phyloP scores from a whole-genome alignment of 108 stramenopile genomes.

The Skeletonema potamos region DNA sequence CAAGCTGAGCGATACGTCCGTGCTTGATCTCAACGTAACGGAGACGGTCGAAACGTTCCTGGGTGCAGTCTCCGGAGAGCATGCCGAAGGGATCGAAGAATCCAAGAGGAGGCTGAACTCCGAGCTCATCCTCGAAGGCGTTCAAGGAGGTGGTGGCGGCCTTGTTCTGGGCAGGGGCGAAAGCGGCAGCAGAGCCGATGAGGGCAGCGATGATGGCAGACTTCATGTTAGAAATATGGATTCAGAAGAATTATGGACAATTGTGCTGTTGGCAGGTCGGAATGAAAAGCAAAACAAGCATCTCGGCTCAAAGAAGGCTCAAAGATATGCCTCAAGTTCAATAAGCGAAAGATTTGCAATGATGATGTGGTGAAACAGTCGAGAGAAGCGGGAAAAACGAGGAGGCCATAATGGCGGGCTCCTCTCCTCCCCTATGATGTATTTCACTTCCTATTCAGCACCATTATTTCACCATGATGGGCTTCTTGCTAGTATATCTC shows the following conservation, averaged over 20 bases:
- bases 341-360: neutral
- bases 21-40: slow-evolving; percentile 61
- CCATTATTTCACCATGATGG: neutral
- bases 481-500: neutral
- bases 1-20: slow-evolving; percentile 59
- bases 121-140: slow-evolving; percentile 67
- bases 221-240: slow-evolving; percentile 8
- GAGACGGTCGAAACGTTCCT: slow-evolving; percentile 44
- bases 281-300: too few species aligned
- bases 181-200: slow-evolving; percentile 34
- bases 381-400: too few species aligned
- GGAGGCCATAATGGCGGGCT: too few species aligned
- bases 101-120: slow-evolving; percentile 80
- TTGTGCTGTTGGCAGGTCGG: neutral
- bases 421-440: neutral
- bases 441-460: neutral
- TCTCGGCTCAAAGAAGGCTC: neutral
- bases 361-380: neutral
- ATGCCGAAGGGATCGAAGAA: slow-evolving; percentile 77
- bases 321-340: neutral
- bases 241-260: neutral
- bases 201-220: slow-evolving; percentile 18
- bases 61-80: slow-evolving; percentile 46
- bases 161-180: slow-evolving; percentile 50
- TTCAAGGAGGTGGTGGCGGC: slow-evolving; percentile 50